phyloP scores from a whole-genome alignment of 768 basidiomycete genomes.

The Kondoa malvinella region DNA sequence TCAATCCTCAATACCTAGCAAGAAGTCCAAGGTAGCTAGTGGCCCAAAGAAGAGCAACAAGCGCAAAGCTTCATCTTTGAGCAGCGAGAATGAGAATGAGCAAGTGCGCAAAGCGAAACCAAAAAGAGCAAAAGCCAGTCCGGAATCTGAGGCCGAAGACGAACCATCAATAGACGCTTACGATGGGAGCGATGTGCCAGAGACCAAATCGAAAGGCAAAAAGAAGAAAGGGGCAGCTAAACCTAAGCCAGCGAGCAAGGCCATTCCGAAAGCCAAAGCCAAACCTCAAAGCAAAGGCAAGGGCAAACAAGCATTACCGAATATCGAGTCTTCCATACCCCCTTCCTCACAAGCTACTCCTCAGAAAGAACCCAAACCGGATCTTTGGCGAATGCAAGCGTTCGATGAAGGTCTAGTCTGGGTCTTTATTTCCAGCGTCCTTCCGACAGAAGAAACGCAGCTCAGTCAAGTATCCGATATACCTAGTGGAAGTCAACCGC shows the following conservation, averaged over 20 bases:
- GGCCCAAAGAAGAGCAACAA: neutral
- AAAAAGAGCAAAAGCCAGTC: neutral
- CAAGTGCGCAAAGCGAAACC: neutral
- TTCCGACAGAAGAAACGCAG: neutral
- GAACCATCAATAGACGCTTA: neutral
- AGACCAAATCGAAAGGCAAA: no score
- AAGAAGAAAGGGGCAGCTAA: no score
- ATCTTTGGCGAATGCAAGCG: neutral
- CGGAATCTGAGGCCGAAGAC: neutral
- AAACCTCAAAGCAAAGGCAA: neutral
- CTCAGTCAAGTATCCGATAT: neutral
- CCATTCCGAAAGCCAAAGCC: neutral
- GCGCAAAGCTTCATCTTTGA: neutral
- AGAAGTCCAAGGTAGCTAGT: no score
- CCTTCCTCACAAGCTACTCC: neutral
- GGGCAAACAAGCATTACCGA: neutral
- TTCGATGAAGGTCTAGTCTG: neutral
- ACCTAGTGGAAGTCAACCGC: neutral
- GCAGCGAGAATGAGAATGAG: neutral
- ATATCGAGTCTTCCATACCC: neutral
- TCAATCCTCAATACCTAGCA: no score
- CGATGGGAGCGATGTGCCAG: neutral
- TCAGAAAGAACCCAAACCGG: neutral
- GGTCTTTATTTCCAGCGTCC: neutral
- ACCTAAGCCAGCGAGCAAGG: neutral